Evolutionary conservation across 31 red algal genomes (phyloP).

Genomic region (Odonthalia washingtoniensis): DNA sequence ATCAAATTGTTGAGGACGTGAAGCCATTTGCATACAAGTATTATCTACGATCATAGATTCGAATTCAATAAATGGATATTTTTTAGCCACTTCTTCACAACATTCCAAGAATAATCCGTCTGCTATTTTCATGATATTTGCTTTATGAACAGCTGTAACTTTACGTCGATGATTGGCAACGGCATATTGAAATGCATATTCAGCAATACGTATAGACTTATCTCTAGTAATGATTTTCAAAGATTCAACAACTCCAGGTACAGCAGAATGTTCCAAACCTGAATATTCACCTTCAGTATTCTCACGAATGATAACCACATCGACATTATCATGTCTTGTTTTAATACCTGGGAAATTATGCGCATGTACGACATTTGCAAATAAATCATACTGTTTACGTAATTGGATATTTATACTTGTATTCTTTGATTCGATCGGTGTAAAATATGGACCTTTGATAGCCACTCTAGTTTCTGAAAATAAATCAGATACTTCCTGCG

Average conservation of each 20-base stretch:
- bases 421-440: slow-evolving; percentile 59
- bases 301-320: slow-evolving; percentile 98
- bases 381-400: slow-evolving; percentile 81
- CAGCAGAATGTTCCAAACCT: slow-evolving; percentile 93
- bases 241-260: slow-evolving; percentile 94
- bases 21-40: slow-evolving; percentile 93
- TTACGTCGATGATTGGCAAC: slow-evolving; percentile 86
- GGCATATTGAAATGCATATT: slow-evolving; percentile 98
- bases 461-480: slow-evolving; percentile 81
- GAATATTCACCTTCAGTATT: slow-evolving; percentile 99
- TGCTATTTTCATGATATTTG: slow-evolving; percentile 93
- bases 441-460: slow-evolving; percentile 95
- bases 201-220: slow-evolving; percentile 80
- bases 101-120: slow-evolving; percentile 97
- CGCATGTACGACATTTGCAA: slow-evolving; percentile 93
- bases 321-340: slow-evolving; percentile 76
- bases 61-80: slow-evolving; percentile 95
- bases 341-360: slow-evolving; percentile 90
- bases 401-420: slow-evolving; percentile 86
- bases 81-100: slow-evolving; percentile 65
- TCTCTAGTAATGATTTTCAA: slow-evolving; percentile 92
- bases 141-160: slow-evolving; percentile 97
- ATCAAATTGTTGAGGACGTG: slow-evolving; percentile 93
- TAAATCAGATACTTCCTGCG: slow-evolving; percentile 68
- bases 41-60: slow-evolving; percentile 95